phyloP scores from a whole-genome alignment of 108 stramenopile genomes.

The Hondaea fermentalgiana region DNA sequence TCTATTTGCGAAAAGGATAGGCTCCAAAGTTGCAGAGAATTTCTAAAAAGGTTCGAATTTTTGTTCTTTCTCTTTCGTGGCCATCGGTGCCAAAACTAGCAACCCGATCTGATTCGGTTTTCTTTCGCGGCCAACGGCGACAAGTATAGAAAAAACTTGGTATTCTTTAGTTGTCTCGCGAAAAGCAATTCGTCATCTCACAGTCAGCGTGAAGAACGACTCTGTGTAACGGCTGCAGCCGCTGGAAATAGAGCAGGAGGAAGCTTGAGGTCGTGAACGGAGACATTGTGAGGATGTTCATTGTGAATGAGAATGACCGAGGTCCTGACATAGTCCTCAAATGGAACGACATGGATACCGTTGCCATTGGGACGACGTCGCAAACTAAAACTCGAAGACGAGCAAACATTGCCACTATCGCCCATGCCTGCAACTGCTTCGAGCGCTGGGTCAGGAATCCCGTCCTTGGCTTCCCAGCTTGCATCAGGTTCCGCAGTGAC shows the following conservation, averaged over 20 bases:
- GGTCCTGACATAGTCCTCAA: neutral
- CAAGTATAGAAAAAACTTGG: no score
- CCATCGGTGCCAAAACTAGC: neutral
- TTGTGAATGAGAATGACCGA: neutral
- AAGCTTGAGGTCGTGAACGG: neutral
- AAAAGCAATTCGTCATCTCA: no score
- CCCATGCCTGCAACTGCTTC: no score
- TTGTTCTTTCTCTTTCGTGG: neutral
- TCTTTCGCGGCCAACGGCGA: no score
- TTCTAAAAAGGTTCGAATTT: neutral
- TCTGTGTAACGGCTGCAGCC: neutral
- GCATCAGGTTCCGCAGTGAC: neutral
- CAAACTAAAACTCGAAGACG: neutral
- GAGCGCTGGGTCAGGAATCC: no score
- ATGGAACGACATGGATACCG: neutral
- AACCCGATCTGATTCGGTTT: no score
- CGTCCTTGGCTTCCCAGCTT: no score
- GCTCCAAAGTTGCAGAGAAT: neutral
- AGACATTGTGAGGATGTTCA: neutral
- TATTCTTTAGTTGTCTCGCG: no score
- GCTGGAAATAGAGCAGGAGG: neutral
- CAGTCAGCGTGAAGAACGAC: no score
- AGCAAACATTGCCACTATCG: neutral
- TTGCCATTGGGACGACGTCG: neutral
- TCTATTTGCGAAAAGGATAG: neutral